phyloP scores from a whole-genome alignment of 2,329 filamentous ascomycete species.

The Albifimbria verrucaria region DNA sequence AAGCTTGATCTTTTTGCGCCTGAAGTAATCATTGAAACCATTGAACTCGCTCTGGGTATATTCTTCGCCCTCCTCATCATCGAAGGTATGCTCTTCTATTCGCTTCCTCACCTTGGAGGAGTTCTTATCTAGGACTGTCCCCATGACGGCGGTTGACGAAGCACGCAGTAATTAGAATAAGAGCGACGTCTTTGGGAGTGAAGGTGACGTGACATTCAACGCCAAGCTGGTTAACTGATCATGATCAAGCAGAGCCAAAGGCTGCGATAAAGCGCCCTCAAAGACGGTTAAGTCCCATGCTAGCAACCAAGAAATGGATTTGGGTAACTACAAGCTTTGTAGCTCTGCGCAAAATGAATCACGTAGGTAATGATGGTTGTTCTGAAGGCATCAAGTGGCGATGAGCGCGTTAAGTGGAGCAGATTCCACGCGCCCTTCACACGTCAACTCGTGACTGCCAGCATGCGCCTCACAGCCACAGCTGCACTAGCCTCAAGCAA shows the following conservation, averaged over 20 bases:
- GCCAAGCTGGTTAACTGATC: too few relatives aligned
- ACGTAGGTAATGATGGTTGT: neutral
- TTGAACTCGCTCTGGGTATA: slow-evolving; percentile 85
- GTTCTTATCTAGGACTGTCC: slow-evolving; percentile 59
- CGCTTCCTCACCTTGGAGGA: slow-evolving; percentile 60
- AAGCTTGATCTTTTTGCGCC: slow-evolving; percentile 93
- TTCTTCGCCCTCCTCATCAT: slow-evolving; percentile 82
- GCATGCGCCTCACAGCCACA: neutral
- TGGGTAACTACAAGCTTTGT: too few relatives aligned
- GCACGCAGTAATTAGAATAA: too few relatives aligned
- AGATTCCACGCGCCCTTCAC: slow-evolving; percentile 22
- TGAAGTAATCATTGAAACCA: slow-evolving; percentile 87
- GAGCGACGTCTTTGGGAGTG: too few relatives aligned
- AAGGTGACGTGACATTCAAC: too few relatives aligned
- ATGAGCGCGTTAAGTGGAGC: slow-evolving; percentile 35
- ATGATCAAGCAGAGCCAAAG: too few relatives aligned
- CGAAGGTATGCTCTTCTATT: slow-evolving; percentile 67
- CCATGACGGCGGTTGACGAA: slow-evolving; percentile 42
- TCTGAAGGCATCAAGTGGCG: slow-evolving; percentile 5
- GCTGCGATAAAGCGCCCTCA: too few relatives aligned
- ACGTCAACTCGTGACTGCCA: slow-evolving; percentile 37
- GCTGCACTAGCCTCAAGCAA: neutral
- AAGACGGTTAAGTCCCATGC: too few relatives aligned
- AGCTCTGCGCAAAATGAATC: too few relatives aligned
- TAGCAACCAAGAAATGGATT: too few relatives aligned